Conservation (phyloP, 345 rosid species). For the Nephelium lappaceum region DNA sequence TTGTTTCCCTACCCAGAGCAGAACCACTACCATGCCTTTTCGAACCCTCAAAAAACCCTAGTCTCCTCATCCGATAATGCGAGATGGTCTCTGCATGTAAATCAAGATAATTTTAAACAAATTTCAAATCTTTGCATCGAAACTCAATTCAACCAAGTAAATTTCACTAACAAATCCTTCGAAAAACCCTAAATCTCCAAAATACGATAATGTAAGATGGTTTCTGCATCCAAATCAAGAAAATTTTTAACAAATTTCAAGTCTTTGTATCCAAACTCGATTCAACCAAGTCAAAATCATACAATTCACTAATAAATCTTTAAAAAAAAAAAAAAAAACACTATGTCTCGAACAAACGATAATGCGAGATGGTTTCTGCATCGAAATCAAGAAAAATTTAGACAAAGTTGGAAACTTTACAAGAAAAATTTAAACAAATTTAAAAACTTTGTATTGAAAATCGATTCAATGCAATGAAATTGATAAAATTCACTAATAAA, state of each 20-base stretch:
- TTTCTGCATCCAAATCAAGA: background rate
- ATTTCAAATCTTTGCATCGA: too few species aligned
- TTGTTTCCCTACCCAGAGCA: slow-evolving; percentile 22
- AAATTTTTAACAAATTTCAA: background rate
- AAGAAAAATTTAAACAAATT: too few species aligned
- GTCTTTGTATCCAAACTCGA: too few species aligned
- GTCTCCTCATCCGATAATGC: slow-evolving; percentile 53
- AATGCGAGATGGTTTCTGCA: background rate
- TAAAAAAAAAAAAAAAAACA: too few species aligned
- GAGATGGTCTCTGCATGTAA: slow-evolving; percentile 49
- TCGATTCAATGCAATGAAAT: too few species aligned
- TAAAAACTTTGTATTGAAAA: too few species aligned
- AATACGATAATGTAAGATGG: background rate
- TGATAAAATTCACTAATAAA: too few species aligned
- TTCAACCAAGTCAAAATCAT: too few species aligned
- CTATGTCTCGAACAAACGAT: background rate
- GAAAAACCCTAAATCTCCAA: too few species aligned
- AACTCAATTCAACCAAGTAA: too few species aligned
- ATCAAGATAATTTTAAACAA: background rate
- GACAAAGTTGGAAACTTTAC: background rate
- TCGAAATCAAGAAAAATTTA: background rate
- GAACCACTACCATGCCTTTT: slow-evolving; percentile 34
- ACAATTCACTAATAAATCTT: too few species aligned
- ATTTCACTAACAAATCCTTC: too few species aligned
- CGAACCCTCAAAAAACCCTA: slow-evolving; percentile 41